Base-by-base conservation (phyloP, 2,329 filamentous ascomycete species). In the Aspergillus brasiliensis region DNA sequence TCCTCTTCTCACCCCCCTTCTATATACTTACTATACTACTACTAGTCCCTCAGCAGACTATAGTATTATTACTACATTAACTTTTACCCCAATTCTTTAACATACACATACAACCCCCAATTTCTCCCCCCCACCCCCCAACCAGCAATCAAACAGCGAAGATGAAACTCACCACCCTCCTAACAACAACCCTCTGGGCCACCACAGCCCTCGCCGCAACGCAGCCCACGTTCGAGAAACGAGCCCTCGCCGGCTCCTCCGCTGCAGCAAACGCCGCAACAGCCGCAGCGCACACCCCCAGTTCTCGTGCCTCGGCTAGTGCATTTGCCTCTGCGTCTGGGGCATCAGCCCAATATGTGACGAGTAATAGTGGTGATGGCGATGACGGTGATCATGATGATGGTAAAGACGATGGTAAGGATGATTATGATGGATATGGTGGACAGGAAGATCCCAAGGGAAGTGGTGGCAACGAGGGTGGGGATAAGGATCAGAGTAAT, bases 81-180 rank as follows among this genome's bases (percentile, higher is more conserved):
- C n/a, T n/a, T n/a, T n/a, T n/a, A n/a, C n/a, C n/a, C n/a, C n/a
- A n/a, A n/a, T n/a, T n/a, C n/a, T 11, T 11, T 34, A 42, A 11
- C 19, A 23, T 23, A 11, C 10, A 15, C 40, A 5, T 34, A 13
- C 3, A 5, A 5, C 13, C 4, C 25, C 28, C n/a, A 21, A 2
- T 10, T 8, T 10, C 6, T 11, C 15, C 15, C 28, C 13, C 2
- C 21, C 13, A 2, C 37, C 13, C 11, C 11, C n/a, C 17, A 17
- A 3, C 2, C 40, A 8, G 23, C 25, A 48, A 7, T 7, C 31
- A 40, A 31, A 19, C n/a, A 13, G 57, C 49, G 25, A 31, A 10
- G 10, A 62, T 62, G 60, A 59, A 55, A 27, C 27, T 60, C 53
- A 56, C 55, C 21, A 13, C 54, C 49, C 44, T 62, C n/a, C 38